Evolutionary conservation across 139 green algal species (phyloP), one percentile per base, ranked within the genome.

Genomic region (Chlorella ohadii): DNA sequence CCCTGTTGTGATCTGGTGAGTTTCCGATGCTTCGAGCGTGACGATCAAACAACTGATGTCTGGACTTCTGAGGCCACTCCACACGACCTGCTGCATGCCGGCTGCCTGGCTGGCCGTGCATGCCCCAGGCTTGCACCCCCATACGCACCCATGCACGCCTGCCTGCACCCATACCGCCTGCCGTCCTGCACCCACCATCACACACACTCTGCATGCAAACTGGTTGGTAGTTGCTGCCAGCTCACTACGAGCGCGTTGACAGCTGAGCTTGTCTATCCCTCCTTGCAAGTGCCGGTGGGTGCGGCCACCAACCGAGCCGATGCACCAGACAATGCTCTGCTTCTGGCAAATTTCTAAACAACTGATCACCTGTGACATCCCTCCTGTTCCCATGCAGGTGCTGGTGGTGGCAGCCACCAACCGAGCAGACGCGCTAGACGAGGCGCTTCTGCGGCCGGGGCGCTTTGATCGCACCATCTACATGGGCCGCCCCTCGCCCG

Each of bases 381-480:
- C 23, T 41, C 70, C 22, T 16, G n/a, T n/a, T 31, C 72, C 16
- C 28, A 25, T 33, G 17, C 66, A 83, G 76, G 90, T 97, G 73
- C 81, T 96, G 22, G 89, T 97, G 22, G 90, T 97, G 9, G 94
- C 87, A 4, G 94, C 94, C 55, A 97, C 94, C 83, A 97, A 97
- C 89, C 83, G 92, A 2, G 57, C 85, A 7, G 85, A 89, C 57
- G 59, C 90, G 23, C 85, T 97, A 41, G 94, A 97, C 82, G 82
- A 90, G 11, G 94, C 94, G 28, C 88, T 96, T 41, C 68, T 97
- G 79, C 87, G 94, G 13, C 91, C 93, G 0, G 94, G 94, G 17
- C 89, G 94, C 65, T 96, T 97, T 70, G 94, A 97, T 91, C 86
- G 87, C 70, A 80, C 81, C 28, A 90, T 96, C 84, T 89, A 89